Conservation (phyloP, 225 moss, liverwort and hornwort species). For the Antitrichia curtipendula region DNA sequence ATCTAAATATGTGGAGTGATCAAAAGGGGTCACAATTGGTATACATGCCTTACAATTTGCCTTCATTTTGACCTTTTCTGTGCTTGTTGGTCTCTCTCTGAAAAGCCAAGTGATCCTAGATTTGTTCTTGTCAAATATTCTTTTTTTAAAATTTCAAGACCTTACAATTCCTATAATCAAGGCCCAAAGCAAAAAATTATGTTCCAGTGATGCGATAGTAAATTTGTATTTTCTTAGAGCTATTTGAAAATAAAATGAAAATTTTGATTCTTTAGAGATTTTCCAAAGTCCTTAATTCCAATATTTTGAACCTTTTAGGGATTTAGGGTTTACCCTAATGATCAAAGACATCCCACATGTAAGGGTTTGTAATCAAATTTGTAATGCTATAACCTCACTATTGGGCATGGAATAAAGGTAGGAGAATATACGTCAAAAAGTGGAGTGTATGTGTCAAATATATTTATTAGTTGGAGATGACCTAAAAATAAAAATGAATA, state of each 20-base stretch:
- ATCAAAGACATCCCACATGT: too few relatives aligned
- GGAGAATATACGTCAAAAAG: fast-evolving
- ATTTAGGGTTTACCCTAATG: background rate
- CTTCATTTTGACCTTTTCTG: fast-evolving
- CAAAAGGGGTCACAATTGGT: background rate
- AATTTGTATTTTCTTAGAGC: background rate
- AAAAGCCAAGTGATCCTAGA: fast-evolving
- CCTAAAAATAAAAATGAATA: background rate
- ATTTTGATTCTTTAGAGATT: fast-evolving
- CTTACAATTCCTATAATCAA: fast-evolving
- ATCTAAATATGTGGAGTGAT: background rate
- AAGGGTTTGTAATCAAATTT: too few relatives aligned
- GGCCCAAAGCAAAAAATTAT: background rate
- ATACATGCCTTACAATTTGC: background rate
- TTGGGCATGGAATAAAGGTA: fast-evolving
- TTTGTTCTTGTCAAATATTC: fast-evolving
- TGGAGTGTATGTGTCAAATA: background rate
- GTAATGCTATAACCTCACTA: background rate
- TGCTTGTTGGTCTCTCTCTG: fast-evolving
- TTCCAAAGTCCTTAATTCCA: background rate
- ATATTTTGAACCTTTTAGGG: background rate
- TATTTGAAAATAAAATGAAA: background rate
- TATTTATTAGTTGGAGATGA: background rate
- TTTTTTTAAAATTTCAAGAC: fast-evolving
- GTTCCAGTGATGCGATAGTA: background rate